These are phyloP conservation scores for Fusarium sp. DNA, from an alignment of 2,329 filamentous ascomycete species.

Conservation along the genomic window DNA sequence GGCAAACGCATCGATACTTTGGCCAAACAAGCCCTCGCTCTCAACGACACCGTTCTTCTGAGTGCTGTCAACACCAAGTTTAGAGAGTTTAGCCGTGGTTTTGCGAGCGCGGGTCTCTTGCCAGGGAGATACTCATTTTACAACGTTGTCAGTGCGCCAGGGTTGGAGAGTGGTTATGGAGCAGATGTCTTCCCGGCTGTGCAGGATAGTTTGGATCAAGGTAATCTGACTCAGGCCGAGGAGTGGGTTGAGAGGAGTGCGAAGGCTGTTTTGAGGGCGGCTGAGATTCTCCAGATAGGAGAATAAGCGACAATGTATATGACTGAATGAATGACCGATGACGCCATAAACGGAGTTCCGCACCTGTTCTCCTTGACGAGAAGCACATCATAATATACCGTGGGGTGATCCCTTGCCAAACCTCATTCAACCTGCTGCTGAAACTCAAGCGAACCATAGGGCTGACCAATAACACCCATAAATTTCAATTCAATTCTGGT, in stretches of 20 bases:
- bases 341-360: too few species aligned
- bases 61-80: constrained; percentile 21
- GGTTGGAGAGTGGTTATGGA: constrained; percentile 32
- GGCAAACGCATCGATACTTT: constrained; percentile 14
- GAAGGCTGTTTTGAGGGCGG: constrained; percentile 30
- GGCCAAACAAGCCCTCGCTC: constrained; percentile 4
- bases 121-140: constrained; percentile 30
- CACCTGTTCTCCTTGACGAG: neutral
- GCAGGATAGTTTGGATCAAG: constrained; percentile 38
- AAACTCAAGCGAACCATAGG: constrained; percentile 34
- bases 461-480: constrained; percentile 30
- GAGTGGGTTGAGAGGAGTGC: constrained; percentile 41
- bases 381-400: neutral
- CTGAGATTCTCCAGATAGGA: constrained; percentile 25
- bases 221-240: constrained; percentile 31
- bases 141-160: constrained; percentile 34
- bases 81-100: constrained; percentile 22
- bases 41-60: constrained; percentile 15
- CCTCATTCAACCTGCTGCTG: neutral
- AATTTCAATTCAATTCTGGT: constrained; percentile 33
- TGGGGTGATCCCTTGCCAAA: neutral
- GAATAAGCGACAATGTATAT: neutral
- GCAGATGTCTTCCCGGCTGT: constrained; percentile 40
- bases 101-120: constrained; percentile 29
- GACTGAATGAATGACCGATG: too few species aligned